phyloP scores from a whole-genome alignment of 805 yeast genomes.

The Cyberlindnera mississippiensis region DNA sequence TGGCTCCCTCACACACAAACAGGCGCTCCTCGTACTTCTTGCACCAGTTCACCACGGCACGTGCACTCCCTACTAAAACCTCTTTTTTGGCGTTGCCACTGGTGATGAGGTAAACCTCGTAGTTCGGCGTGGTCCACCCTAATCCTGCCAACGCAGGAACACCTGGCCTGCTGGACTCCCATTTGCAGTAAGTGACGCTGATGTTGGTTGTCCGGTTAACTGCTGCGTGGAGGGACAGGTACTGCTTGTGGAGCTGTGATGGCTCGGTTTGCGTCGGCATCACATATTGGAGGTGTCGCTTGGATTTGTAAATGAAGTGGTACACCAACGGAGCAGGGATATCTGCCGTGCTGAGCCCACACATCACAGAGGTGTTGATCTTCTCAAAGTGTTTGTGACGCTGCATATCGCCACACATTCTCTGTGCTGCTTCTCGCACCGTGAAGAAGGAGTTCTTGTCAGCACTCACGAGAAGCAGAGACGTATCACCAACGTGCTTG shows the following conservation, averaged over 20 bases:
- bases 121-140: constrained; percentile 54
- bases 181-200: constrained; percentile 43
- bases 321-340: constrained; percentile 56
- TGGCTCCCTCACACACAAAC: constrained; percentile 72
- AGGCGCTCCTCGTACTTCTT: constrained; percentile 62
- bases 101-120: constrained; percentile 59
- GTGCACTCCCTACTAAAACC: constrained; percentile 56
- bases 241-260: constrained; percentile 21
- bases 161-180: constrained; percentile 26
- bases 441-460: constrained; percentile 77
- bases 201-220: constrained; percentile 33
- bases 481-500: constrained; percentile 47
- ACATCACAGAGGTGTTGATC: constrained; percentile 33
- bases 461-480: constrained; percentile 43
- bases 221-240: constrained; percentile 23
- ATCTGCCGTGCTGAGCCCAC: constrained; percentile 44
- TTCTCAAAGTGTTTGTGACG: constrained; percentile 34
- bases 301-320: constrained; percentile 81
- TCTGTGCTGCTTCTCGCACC: constrained; percentile 57
- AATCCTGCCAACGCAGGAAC: constrained; percentile 34
- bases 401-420: constrained; percentile 42
- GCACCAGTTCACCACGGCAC: constrained; percentile 72
- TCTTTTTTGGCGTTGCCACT: constrained; percentile 56
- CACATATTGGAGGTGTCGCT: constrained; percentile 60
- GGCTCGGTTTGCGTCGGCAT: constrained; percentile 28